Conservation (phyloP, 768 basidiomycete genomes). For the Mycena latifolia region DNA sequence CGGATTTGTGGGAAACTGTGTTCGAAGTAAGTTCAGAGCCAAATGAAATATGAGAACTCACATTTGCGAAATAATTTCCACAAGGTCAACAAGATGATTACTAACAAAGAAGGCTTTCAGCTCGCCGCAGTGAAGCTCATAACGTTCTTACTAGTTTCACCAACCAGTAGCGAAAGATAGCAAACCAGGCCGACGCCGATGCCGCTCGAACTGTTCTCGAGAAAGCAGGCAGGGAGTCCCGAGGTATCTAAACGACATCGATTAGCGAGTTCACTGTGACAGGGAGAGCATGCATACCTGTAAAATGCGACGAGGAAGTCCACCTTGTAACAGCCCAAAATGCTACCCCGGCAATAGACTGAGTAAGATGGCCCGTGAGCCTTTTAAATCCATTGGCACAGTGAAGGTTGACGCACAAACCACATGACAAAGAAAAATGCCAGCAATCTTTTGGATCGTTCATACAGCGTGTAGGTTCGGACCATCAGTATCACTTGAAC, state of each 20-base stretch:
- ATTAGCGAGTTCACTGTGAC: too few relatives aligned
- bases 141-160: slow-evolving; percentile 18
- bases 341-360: slow-evolving; percentile 1
- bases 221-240: background rate
- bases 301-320: background rate
- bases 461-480: slow-evolving; percentile 24
- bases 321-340: slow-evolving; percentile 19
- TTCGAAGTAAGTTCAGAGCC: background rate
- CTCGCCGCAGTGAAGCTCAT: too few relatives aligned
- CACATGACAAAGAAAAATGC: slow-evolving; percentile 22
- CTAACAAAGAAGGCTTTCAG: slow-evolving; percentile 5
- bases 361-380: background rate
- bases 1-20: slow-evolving; percentile 3
- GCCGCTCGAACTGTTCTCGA: background rate
- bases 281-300: background rate
- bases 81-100: slow-evolving; percentile 26
- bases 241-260: too few relatives aligned
- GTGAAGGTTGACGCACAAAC: slow-evolving; percentile 3
- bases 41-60: background rate
- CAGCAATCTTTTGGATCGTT: slow-evolving; percentile 24
- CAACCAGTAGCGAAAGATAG: slow-evolving; percentile 15
- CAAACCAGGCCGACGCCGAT: slow-evolving; percentile 19
- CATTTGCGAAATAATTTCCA: slow-evolving; percentile 24
- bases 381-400: background rate
- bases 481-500: slow-evolving; percentile 26